These are phyloP conservation scores for Spinacia oleracea DNA, from an alignment of 179 eudicot species.

Conservation along the genomic window DNA sequence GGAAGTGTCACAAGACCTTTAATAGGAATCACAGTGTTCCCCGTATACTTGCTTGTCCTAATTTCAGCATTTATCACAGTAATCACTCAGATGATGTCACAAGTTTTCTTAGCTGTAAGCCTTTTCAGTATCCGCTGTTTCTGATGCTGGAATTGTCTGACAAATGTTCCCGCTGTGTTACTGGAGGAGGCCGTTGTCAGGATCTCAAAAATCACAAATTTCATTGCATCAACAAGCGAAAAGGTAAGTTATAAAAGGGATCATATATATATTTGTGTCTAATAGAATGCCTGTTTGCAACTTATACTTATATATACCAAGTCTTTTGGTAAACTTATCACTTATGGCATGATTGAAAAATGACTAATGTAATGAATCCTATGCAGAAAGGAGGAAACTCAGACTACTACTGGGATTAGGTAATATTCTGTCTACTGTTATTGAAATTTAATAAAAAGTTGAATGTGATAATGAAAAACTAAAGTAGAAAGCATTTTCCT, in stretches of 20 bases:
- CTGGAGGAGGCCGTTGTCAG: conserved; percentile 26
- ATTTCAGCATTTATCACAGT: conserved; percentile 8
- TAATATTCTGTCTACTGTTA: conserved; percentile 12
- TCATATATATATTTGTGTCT: background rate
- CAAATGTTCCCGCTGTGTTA: conserved; percentile 26
- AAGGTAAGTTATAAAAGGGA: conserved; percentile 23
- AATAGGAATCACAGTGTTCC: background rate
- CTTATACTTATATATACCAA: too few species aligned
- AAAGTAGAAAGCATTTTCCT: background rate
- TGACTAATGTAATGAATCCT: background rate
- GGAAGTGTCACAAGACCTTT: conserved; percentile 11
- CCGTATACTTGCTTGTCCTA: conserved; percentile 9
- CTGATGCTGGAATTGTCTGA: conserved; percentile 27
- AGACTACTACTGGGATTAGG: conserved; percentile 31
- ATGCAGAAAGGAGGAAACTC: conserved; percentile 31
- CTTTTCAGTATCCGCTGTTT: conserved; percentile 15
- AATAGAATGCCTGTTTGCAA: background rate
- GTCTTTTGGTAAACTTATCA: background rate
- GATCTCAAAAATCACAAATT: conserved; percentile 17
- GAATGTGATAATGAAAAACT: background rate
- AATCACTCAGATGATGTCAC: background rate
- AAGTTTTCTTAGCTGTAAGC: background rate
- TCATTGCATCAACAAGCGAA: conserved; percentile 30
- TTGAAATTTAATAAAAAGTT: background rate
- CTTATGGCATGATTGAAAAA: background rate